Evolutionary conservation across 192 early-diverging fungal genomes (phyloP).

Genomic region (Coemansia sp.): DNA sequence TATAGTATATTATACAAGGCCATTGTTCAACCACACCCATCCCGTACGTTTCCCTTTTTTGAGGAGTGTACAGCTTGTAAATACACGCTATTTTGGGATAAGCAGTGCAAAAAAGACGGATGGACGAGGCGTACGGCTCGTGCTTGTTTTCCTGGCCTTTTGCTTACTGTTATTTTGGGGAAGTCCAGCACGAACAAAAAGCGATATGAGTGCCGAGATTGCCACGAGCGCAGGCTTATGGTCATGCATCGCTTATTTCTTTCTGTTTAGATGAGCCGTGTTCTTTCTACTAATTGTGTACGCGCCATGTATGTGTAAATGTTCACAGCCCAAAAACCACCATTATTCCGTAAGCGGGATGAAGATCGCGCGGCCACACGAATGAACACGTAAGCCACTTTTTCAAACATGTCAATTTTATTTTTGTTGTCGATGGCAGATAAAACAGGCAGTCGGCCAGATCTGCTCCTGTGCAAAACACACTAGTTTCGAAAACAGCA

Average conservation of each 20-base stretch:
- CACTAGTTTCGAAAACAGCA: too few species aligned
- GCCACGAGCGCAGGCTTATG: not conserved
- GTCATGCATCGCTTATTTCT: not conserved
- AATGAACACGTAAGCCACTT: not conserved
- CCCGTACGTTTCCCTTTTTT: not conserved
- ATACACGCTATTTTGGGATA: not conserved
- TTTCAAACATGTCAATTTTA: not conserved
- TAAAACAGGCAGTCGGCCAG: too few species aligned
- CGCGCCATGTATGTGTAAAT: not conserved
- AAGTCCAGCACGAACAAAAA: too few species aligned
- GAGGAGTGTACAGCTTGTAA: not conserved
- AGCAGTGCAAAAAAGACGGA: not conserved
- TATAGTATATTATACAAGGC: not conserved
- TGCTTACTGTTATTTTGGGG: slow-evolving; percentile 6
- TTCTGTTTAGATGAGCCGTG: not conserved
- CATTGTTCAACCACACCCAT: slow-evolving; percentile 2
- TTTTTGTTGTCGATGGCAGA: too few species aligned
- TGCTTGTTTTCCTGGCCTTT: not conserved
- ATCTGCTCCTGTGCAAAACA: too few species aligned
- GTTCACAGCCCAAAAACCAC: not conserved
- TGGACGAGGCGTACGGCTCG: not conserved
- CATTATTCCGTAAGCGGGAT: not conserved
- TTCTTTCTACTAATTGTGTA: not conserved
- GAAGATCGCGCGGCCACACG: not conserved
- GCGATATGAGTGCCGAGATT: not conserved